Evolutionary conservation across 257 asterid species (phyloP).

Genomic region (Coffea canephora): DNA sequence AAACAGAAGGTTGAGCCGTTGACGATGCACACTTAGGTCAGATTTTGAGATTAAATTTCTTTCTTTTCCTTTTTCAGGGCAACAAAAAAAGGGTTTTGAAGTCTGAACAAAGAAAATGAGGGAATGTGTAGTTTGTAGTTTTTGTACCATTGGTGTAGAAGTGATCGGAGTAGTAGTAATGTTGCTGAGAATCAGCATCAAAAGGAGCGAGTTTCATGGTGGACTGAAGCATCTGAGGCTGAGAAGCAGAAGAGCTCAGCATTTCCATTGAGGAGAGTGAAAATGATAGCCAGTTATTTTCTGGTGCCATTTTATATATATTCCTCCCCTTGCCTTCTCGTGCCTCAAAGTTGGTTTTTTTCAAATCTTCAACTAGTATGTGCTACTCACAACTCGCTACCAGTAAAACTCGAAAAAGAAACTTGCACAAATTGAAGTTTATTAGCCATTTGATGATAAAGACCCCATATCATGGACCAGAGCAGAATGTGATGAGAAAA

Average conservation of each 20-base stretch:
- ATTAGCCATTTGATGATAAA: neutral
- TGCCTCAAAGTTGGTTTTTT: neutral
- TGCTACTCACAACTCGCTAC: neutral
- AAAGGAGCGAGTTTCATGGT: slow-evolving; percentile 30
- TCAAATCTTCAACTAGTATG: slow-evolving; percentile 9
- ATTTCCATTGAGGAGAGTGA: slow-evolving; percentile 79
- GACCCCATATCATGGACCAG: neutral
- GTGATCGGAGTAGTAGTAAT: slow-evolving; percentile 64
- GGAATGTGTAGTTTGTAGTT: too few species aligned
- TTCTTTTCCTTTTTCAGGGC: neutral
- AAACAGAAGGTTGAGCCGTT: slow-evolving; percentile 29
- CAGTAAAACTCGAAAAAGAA: neutral
- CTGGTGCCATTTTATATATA: slow-evolving; percentile 57
- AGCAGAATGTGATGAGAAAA: neutral
- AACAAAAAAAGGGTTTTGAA: neutral
- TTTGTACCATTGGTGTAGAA: slow-evolving; percentile 60
- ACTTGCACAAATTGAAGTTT: neutral
- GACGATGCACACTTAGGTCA: slow-evolving; percentile 14
- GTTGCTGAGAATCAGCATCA: slow-evolving; percentile 48
- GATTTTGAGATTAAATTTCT: neutral
- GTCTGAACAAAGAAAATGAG: neutral
- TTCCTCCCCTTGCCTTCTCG: neutral
- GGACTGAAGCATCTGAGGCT: slow-evolving; percentile 33
- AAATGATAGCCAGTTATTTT: slow-evolving; percentile 79
- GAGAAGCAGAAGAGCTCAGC: slow-evolving; percentile 40